phyloP scores from a whole-genome alignment of 345 rosid species.

The Trapa incisa region DNA sequence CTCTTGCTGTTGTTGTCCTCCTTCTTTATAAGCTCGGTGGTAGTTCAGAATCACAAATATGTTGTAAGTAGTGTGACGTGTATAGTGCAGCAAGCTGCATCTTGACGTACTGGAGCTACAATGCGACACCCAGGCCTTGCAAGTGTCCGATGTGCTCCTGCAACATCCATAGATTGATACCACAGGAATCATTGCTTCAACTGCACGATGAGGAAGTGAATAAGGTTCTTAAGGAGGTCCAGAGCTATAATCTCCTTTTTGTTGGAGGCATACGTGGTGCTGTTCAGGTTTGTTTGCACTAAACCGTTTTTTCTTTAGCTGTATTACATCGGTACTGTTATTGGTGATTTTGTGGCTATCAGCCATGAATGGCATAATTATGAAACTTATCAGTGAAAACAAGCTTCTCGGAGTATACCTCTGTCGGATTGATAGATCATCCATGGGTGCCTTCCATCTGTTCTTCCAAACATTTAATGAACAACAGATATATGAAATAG shows the following conservation, averaged over 20 bases:
- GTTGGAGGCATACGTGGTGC: slow-evolving; percentile 56
- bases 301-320: not conserved
- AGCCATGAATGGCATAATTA: not conserved
- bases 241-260: slow-evolving; percentile 64
- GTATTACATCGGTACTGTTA: not conserved
- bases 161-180: slow-evolving; percentile 41
- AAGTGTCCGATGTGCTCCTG: slow-evolving; percentile 84
- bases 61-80: not conserved
- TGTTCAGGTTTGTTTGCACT: slow-evolving; percentile 36
- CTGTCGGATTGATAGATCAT: not conserved
- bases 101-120: slow-evolving; percentile 80
- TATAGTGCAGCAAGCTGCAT: slow-evolving; percentile 53
- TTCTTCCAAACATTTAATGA: not conserved
- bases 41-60: not conserved
- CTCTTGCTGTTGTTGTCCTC: not conserved
- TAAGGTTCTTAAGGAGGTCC: slow-evolving; percentile 42
- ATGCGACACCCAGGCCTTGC: slow-evolving; percentile 60
- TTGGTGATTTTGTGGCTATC: not conserved
- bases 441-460: not conserved
- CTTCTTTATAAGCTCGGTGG: not conserved
- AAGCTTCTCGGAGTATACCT: not conserved
- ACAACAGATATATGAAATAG: not conserved
- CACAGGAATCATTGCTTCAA: slow-evolving; percentile 35
- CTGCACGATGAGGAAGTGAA: slow-evolving; percentile 35
- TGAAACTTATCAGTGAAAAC: not conserved